Conservation (phyloP, 2,329 filamentous ascomycete species). For the Thielaviopsis populi region DNA sequence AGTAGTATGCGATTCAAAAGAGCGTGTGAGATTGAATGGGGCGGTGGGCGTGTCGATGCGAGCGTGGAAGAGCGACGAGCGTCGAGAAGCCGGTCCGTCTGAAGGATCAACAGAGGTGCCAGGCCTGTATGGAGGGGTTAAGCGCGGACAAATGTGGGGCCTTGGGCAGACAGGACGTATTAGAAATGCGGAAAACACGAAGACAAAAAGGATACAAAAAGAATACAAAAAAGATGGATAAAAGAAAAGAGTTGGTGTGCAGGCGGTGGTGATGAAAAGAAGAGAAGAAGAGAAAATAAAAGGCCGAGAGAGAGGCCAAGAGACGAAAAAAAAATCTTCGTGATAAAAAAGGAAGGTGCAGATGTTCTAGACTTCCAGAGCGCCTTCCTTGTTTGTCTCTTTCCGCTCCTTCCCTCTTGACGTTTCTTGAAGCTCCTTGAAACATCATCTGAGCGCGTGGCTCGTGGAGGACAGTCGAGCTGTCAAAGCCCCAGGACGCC, state of each 20-base stretch:
- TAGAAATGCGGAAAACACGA: no score
- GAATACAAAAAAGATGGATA: not conserved
- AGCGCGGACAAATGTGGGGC: not conserved
- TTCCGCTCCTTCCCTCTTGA: not conserved
- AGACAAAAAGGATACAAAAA: no score
- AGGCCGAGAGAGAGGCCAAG: not conserved
- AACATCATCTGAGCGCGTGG: conserved; percentile 13
- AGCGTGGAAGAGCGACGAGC: not conserved
- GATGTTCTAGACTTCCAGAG: not conserved
- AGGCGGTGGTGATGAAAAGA: no score
- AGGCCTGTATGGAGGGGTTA: not conserved
- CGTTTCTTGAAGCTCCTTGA: conserved; percentile 14
- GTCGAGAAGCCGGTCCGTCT: not conserved
- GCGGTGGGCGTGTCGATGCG: not conserved
- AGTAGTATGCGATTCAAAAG: not conserved
- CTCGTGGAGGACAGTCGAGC: not conserved
- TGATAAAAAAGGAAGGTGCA: not conserved
- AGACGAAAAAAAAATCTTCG: conserved; percentile 2
- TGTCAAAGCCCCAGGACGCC: not conserved
- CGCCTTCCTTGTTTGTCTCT: not conserved
- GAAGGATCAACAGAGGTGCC: conserved; percentile 4
- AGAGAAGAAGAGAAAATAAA: not conserved
- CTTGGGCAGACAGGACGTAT: not conserved
- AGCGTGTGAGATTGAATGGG: not conserved
- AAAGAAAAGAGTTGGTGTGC: not conserved